phyloP scores from a whole-genome alignment of 176 grass and related monocot genomes.

The Oryza nivara region DNA sequence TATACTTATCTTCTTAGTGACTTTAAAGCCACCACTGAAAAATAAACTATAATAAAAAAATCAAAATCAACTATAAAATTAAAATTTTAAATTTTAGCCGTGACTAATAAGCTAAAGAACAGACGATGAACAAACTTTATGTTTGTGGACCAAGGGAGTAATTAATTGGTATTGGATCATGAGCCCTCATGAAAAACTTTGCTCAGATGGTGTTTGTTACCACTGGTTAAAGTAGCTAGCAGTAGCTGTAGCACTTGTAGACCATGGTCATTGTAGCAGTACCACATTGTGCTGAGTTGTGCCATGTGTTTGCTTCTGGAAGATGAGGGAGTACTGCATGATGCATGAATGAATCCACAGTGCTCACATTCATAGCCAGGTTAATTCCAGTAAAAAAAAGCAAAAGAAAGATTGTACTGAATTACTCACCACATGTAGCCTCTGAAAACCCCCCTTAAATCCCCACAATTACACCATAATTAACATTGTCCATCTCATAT shows the following conservation, averaged over 20 bases:
- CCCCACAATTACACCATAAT: background rate
- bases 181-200: constrained; percentile 2
- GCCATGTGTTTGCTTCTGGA: constrained; percentile 38
- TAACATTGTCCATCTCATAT: background rate
- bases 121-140: no score
- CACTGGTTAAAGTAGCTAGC: background rate
- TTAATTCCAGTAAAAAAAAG: background rate
- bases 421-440: constrained; percentile 49
- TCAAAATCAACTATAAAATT: no score
- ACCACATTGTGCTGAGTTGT: constrained; percentile 15
- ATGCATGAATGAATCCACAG: background rate
- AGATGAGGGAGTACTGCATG: background rate
- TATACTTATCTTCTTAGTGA: no score
- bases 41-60: no score
- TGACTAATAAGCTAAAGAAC: no score
- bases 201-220: background rate
- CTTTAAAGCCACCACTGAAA: no score
- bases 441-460: constrained; percentile 26
- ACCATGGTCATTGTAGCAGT: background rate
- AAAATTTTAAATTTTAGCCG: no score
- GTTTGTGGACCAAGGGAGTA: no score
- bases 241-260: background rate
- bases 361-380: constrained; percentile 24
- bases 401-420: background rate
- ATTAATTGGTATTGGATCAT: constrained; percentile 34